phyloP scores from a whole-genome alignment of 495 filamentous ascomycete species.

The Cercophora sp. region DNA sequence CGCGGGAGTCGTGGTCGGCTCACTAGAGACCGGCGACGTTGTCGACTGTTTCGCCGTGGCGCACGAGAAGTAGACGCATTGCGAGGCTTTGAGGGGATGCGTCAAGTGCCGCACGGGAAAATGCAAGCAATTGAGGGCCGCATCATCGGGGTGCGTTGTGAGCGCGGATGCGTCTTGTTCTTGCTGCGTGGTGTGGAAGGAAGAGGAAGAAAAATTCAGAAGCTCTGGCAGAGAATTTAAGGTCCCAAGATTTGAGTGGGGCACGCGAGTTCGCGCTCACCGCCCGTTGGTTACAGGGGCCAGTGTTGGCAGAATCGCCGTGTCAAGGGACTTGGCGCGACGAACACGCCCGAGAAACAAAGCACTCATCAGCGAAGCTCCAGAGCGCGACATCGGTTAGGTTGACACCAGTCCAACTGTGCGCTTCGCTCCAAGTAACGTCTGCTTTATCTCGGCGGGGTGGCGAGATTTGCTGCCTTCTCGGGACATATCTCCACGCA shows the following conservation, averaged over 20 bases:
- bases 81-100: neutral
- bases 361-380: no score
- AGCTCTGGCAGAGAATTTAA: neutral
- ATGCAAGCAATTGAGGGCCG: neutral
- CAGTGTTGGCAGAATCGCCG: no score
- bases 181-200: neutral
- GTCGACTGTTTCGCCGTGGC: conserved; percentile 85
- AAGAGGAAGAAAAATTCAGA: neutral
- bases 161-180: neutral
- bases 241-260: neutral
- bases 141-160: neutral
- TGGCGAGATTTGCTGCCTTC: no score
- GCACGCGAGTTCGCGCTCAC: neutral
- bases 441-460: no score
- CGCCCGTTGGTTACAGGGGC: neutral
- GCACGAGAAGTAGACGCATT: conserved; percentile 74
- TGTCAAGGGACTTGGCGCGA: no score
- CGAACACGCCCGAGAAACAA: no score
- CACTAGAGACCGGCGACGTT: conserved; percentile 77
- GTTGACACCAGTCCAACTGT: no score
- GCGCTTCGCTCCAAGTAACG: no score
- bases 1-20: conserved; percentile 19
- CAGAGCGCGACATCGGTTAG: no score
- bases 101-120: conserved; percentile 4
- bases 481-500: no score